These are phyloP conservation scores for Pascua guehoae DNA, from an alignment of 1,284 basidiomycete species.

Conservation along the genomic window DNA sequence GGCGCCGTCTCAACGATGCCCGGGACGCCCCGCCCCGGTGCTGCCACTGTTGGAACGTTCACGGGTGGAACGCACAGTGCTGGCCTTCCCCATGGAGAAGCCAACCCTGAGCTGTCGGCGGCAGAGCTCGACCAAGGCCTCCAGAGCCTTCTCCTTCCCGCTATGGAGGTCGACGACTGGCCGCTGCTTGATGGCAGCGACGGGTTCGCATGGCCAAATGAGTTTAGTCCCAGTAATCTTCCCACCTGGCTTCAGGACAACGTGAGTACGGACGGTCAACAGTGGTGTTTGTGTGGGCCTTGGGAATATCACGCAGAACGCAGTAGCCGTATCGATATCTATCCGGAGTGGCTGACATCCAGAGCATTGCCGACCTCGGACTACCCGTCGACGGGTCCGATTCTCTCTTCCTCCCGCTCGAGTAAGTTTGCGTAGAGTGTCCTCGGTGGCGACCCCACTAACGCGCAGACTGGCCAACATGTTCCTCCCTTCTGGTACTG, in stretches of 20 bases:
- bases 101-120: constrained; percentile 8
- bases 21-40: constrained; percentile 54
- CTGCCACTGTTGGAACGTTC: neutral
- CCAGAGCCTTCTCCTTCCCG: constrained; percentile 38
- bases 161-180: constrained; percentile 10
- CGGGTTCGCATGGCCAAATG: constrained; percentile 69
- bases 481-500: constrained; percentile 41
- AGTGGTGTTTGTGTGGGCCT: neutral
- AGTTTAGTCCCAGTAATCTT: constrained; percentile 49
- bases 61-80: neutral
- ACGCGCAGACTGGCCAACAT: constrained; percentile 43
- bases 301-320: too few relatives aligned
- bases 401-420: constrained; percentile 70
- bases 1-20: constrained; percentile 61
- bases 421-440: constrained; percentile 24
- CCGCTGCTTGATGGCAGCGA: constrained; percentile 18
- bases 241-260: constrained; percentile 56
- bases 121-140: constrained; percentile 33
- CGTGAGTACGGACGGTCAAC: constrained; percentile 54
- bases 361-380: constrained; percentile 81
- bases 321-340: too few relatives aligned
- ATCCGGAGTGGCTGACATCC: constrained; percentile 14
- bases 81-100: constrained; percentile 47
- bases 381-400: constrained; percentile 84
- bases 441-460: neutral